Base-by-base conservation (phyloP, 2,329 filamentous ascomycete genomes). In the Beauveria sp. region DNA sequence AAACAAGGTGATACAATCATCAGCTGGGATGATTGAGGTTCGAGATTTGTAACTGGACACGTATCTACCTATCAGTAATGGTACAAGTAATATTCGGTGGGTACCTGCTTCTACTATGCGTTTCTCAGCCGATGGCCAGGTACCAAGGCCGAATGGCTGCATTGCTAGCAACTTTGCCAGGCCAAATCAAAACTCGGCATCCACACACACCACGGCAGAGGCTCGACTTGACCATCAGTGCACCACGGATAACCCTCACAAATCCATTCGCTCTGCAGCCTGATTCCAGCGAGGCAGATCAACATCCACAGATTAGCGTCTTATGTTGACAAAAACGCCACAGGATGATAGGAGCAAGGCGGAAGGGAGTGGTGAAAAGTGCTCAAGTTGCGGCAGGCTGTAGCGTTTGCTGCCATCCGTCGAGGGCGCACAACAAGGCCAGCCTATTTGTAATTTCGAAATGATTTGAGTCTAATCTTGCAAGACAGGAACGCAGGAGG, bases 201-300 rank as follows among this genome's bases (percentile, higher is more conserved):
- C 44, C 55, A 57, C 55, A 48, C 54, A 41, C 55, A 40, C 20
- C 46, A 57, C 55, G 43, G 44, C 46, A 57, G 55, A 41, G 34
- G 18, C 41, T 30, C 44, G 26, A 47, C 44, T 37, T 30, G 18
- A 37, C 12, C 34, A 37, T 34, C 26, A n/a, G 34, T 37, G 34
- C 34, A 37, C 12, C 2, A n/a, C 52, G 26, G 18, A 34, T n/a
- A 51, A 22, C 12, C 8, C 28, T 34, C 20, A 50, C 16, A 16
- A 43, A 51, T n/a, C n/a, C 55, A 9, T 26, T 26, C 22, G 26
- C 37, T 37, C 34, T 37, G 14, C 34, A 37, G 34, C 48, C 24
- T 34, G n/a, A 46, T 44, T 48, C 18, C 48, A 46, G 24, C 37
- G 8, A 44, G 40, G n/a, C 26, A 40, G 48, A 59, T 59, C 47